A percentile compares a stretch with the other conserved stretches of the same genome.
Evolutionary conservation across 2,329 filamentous ascomycete species (phyloP).

Genomic region (Fusarium marasasianum): DNA sequence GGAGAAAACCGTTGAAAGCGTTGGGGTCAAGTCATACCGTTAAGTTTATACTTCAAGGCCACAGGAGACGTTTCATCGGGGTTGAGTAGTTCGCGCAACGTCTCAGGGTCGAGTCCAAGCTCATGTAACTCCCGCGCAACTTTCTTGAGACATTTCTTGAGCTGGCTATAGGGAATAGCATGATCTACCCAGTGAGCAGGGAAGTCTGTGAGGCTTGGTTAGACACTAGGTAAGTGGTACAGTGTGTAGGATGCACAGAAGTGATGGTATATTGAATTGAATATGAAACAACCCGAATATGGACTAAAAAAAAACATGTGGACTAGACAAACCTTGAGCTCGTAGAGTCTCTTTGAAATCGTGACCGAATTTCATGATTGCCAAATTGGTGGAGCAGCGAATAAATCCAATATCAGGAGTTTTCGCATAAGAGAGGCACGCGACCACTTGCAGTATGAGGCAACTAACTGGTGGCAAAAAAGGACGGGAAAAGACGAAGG

Average conservation of each 20-base stretch:
- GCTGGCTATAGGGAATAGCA: conserved; percentile 83
- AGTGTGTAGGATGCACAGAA: background rate
- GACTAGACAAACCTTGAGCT: conserved; percentile 59
- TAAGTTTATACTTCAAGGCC: conserved; percentile 64
- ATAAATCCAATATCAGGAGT: conserved; percentile 9
- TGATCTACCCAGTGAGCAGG: conserved; percentile 76
- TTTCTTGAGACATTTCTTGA: conserved; percentile 90
- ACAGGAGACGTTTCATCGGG: conserved; percentile 57
- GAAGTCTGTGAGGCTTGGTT: conserved; percentile 61
- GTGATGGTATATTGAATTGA: background rate
- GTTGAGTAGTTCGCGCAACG: conserved; percentile 71
- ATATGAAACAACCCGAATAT: background rate
- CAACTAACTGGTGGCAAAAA: conserved; percentile 16
- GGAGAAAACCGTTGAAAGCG: conserved; percentile 16
- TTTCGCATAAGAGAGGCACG: conserved; percentile 31
- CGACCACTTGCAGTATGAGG: conserved; percentile 34
- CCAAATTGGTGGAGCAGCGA: conserved; percentile 14
- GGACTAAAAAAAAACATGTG: background rate
- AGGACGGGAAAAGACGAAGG: background rate
- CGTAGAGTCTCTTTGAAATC: conserved; percentile 76
- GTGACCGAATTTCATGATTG: conserved; percentile 85
- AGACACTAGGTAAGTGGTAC: background rate
- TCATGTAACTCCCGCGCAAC: conserved; percentile 75
- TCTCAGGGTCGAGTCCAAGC: conserved; percentile 77
- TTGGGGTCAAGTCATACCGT: conserved; percentile 49